A percentile compares a stretch with the other conserved stretches of the same genome.
phyloP scores from a whole-genome alignment of 2,329 filamentous ascomycete species.

The Fonsecaea multimorphosa region DNA sequence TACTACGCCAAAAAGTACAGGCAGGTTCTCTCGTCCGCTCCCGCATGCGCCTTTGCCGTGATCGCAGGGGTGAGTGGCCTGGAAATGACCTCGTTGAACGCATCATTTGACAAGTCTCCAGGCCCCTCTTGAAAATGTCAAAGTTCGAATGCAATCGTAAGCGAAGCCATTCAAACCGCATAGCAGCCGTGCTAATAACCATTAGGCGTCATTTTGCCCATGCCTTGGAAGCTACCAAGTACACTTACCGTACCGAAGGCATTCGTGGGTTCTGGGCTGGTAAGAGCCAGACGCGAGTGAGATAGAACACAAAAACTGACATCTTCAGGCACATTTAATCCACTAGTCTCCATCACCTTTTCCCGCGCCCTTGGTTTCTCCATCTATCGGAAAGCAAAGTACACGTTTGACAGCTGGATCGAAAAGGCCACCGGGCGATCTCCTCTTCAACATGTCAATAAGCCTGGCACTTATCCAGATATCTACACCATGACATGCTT shows the following conservation, averaged over 20 bases:
- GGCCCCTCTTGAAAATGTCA: conserved; percentile 57
- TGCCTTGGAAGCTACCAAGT: conserved; percentile 51
- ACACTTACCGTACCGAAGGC: conserved; percentile 55
- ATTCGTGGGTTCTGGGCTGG: conserved; percentile 56
- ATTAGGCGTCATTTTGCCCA: conserved; percentile 53
- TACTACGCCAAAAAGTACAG: conserved; percentile 54
- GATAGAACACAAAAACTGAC: conserved; percentile 9
- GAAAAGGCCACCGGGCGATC: conserved; percentile 50
- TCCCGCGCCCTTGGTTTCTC: conserved; percentile 55
- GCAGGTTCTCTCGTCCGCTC: conserved; percentile 54
- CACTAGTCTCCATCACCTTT: conserved; percentile 53
- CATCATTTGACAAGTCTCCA: conserved; percentile 37
- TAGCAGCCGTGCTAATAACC: conserved; percentile 16
- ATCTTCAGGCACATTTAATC: conserved; percentile 50
- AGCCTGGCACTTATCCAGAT: conserved; percentile 51
- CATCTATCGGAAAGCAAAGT: conserved; percentile 53
- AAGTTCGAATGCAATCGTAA: conserved; percentile 58
- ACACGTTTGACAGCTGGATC: conserved; percentile 48
- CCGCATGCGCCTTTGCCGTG: conserved; percentile 53
- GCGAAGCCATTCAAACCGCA: neutral
- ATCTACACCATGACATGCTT: conserved; percentile 52
- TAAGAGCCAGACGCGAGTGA: conserved; percentile 38
- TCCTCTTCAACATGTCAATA: conserved; percentile 50
- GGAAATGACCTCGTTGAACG: conserved; percentile 2
- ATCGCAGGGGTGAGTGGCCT: conserved; percentile 51